Evolutionary conservation across 2,329 filamentous ascomycete genomes (phyloP).

Genomic region (Zasmidium citrigriseum): DNA sequence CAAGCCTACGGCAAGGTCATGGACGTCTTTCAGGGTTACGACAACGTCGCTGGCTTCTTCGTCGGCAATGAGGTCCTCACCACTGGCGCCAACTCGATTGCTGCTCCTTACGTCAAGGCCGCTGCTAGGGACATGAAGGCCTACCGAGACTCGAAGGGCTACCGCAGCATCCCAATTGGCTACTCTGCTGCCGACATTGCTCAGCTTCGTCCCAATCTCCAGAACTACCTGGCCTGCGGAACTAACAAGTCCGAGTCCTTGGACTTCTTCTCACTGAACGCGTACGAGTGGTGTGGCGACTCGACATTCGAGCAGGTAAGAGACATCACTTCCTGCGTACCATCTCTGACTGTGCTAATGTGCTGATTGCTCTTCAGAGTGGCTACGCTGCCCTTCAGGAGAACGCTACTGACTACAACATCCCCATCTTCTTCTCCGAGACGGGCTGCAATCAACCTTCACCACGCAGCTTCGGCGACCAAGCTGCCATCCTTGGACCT

Average conservation of each 20-base stretch:
- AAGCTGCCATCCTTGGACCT: slow-evolving; percentile 72
- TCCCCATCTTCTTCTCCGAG: slow-evolving; percentile 90
- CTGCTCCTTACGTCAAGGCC: slow-evolving; percentile 77
- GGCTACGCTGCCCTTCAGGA: slow-evolving; percentile 70
- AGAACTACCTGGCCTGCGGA: slow-evolving; percentile 78
- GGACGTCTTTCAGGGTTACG: slow-evolving; percentile 73
- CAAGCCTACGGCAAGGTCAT: slow-evolving; percentile 69
- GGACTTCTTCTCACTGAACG: slow-evolving; percentile 85
- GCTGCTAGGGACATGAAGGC: slow-evolving; percentile 80
- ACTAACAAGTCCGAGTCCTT: slow-evolving; percentile 67
- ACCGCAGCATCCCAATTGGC: slow-evolving; percentile 79
- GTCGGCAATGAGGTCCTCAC: slow-evolving; percentile 86
- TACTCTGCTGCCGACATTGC: slow-evolving; percentile 87
- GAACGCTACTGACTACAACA: slow-evolving; percentile 68
- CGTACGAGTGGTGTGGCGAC: slow-evolving; percentile 40
- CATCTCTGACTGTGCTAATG: neutral
- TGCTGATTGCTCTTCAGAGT: too few relatives aligned
- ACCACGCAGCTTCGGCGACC: slow-evolving; percentile 68
- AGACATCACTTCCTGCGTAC: slow-evolving; percentile 44
- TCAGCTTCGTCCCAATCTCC: slow-evolving; percentile 64
- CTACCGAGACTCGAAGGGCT: slow-evolving; percentile 72
- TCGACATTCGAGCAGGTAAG: slow-evolving; percentile 15
- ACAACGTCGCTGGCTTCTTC: slow-evolving; percentile 82
- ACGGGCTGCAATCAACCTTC: slow-evolving; percentile 74
- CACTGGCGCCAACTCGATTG: slow-evolving; percentile 54